Evolutionary conservation across 2,329 filamentous ascomycete genomes (phyloP).

Genomic region (Aspergillus alliaceus): DNA sequence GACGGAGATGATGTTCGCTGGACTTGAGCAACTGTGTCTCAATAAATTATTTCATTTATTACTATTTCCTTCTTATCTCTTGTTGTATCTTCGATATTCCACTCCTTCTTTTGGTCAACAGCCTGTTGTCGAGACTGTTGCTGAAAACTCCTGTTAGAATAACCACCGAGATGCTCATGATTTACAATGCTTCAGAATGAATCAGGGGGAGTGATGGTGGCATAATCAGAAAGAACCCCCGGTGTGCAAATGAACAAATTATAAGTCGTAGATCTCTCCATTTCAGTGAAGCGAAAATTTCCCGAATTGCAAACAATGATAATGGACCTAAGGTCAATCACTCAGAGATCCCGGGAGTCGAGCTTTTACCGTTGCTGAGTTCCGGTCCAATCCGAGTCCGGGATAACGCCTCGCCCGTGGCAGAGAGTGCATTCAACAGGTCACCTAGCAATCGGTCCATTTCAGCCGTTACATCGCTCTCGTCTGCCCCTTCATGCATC

Average conservation of each 20-base stretch:
- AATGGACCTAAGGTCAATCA: conserved; percentile 1
- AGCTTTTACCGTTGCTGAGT: conserved; percentile 9
- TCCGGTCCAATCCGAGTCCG: conserved; percentile 14
- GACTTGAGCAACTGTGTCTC: not conserved
- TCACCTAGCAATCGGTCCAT: conserved; percentile 42
- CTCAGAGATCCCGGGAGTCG: conserved; percentile 16
- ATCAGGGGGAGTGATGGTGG: too few relatives aligned
- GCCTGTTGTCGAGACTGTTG: not conserved
- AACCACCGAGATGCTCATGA: not conserved
- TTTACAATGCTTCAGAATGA: not conserved
- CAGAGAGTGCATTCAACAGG: conserved; percentile 39
- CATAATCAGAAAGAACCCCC: too few relatives aligned
- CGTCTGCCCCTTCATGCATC: conserved; percentile 38
- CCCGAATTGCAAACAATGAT: not conserved
- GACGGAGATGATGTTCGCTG: not conserved
- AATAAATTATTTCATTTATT: not conserved
- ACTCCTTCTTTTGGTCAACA: not conserved
- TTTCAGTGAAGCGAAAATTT: not conserved
- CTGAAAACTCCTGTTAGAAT: not conserved
- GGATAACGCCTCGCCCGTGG: conserved; percentile 36
- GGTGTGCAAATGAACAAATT: not conserved
- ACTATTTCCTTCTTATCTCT: not conserved
- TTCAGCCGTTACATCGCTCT: conserved; percentile 38
- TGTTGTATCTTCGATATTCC: not conserved
- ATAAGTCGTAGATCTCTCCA: not conserved